phyloP scores from a whole-genome alignment of 192 early-diverging fungal species.

The Allomyces arbusculus region DNA sequence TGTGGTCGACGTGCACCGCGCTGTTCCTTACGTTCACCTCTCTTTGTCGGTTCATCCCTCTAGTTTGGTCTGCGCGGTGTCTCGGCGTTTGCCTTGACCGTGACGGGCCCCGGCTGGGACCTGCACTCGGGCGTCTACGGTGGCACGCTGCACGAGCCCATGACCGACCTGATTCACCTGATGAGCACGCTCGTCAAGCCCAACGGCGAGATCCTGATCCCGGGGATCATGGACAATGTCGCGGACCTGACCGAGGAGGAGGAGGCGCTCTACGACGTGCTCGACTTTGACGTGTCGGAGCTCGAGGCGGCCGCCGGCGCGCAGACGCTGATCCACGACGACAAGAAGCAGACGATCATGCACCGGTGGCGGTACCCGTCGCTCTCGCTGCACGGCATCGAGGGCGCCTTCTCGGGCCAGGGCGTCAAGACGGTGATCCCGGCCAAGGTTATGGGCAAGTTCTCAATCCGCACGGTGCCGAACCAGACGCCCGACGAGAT shows the following conservation, averaged over 20 bases:
- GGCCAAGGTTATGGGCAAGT: constrained; percentile 86
- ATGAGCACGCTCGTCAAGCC: constrained; percentile 65
- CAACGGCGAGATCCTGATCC: constrained; percentile 74
- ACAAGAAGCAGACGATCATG: constrained; percentile 62
- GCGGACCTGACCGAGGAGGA: constrained; percentile 65
- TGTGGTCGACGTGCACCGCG: constrained; percentile 13
- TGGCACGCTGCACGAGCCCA: constrained; percentile 88
- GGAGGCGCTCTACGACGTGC: constrained; percentile 50
- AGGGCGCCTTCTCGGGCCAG: constrained; percentile 83
- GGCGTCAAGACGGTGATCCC: constrained; percentile 97
- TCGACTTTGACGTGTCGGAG: constrained; percentile 64
- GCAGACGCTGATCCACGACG: constrained; percentile 53
- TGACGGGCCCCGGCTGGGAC: constrained; percentile 70
- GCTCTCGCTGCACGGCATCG: constrained; percentile 88
- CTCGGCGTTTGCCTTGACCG: constrained; percentile 37
- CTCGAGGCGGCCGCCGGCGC: constrained; percentile 57
- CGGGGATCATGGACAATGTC: constrained; percentile 82
- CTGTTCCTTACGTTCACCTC: constrained; percentile 5
- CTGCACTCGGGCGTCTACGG: constrained; percentile 95
- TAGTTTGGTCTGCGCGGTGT: constrained; percentile 15
- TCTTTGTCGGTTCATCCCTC: not conserved
- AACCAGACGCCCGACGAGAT: constrained; percentile 76
- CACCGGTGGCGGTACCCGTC: constrained; percentile 89
- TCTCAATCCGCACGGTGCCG: constrained; percentile 90
- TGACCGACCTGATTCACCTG: constrained; percentile 77